phyloP scores from a whole-genome alignment of 192 early-diverging fungal species.

The Dissophora globulifera region DNA sequence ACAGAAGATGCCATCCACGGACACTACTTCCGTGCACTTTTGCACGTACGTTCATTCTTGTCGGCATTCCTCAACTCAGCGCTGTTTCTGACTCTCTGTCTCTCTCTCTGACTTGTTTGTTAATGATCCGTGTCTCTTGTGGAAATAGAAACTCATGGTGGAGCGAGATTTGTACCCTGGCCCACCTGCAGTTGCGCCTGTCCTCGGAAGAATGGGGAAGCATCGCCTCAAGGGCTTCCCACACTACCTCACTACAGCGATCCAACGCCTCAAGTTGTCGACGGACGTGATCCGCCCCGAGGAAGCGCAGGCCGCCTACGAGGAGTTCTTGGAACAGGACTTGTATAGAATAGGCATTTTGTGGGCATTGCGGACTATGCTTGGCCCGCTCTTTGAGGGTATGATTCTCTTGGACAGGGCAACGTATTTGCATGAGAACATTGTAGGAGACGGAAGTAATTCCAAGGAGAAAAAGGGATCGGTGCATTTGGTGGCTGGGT shows the following conservation, averaged over 20 bases:
- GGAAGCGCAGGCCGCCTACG: conserved; percentile 56
- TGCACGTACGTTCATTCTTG: conserved; percentile 62
- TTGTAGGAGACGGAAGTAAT: conserved; percentile 24
- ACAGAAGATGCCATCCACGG: conserved; percentile 70
- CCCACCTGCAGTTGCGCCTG: conserved; percentile 57
- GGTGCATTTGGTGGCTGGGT: conserved; percentile 66
- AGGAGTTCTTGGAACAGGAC: conserved; percentile 37
- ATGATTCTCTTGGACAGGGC: conserved; percentile 84
- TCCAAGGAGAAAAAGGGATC: conserved; percentile 31
- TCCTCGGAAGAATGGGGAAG: conserved; percentile 67
- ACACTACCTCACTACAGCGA: conserved; percentile 66
- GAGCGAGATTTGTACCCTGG: conserved; percentile 56
- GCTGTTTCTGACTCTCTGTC: too few species aligned
- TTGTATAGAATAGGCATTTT: conserved; percentile 71
- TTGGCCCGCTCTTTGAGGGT: conserved; percentile 80
- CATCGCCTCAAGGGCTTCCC: conserved; percentile 64
- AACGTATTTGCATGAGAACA: conserved; percentile 67
- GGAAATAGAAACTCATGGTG: conserved; percentile 72
- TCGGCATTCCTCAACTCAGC: too few species aligned
- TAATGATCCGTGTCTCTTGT: too few species aligned
- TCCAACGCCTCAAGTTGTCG: conserved; percentile 63
- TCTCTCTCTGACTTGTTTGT: too few species aligned
- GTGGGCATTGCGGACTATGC: conserved; percentile 84
- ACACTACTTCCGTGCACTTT: conserved; percentile 79
- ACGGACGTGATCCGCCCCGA: conserved; percentile 47